Base-by-base conservation (phyloP, 805 yeast genomes). In the Barnettozyma sucrosica region DNA sequence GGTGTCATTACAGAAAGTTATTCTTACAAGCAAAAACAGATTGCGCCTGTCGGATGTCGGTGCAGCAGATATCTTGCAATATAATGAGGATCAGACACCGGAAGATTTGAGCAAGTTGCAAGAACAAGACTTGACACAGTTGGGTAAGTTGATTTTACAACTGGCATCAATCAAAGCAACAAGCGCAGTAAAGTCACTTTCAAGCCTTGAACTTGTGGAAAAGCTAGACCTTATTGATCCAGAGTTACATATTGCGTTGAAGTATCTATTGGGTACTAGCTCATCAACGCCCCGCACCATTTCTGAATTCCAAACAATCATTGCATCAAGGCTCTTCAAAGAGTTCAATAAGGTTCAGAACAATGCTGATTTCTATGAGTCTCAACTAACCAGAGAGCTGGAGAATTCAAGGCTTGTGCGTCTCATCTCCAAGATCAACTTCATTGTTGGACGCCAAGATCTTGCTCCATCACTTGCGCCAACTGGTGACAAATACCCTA, bases 361-460 rank as follows among this genome's bases (percentile, higher is more conserved):
- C 38, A 66, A 71, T 45, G 66, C 75, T 5, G 93, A 85, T 56
- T 76, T 66, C 56, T 70, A 76, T 54, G 90, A 85, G 61, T 67
- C 77, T 3, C 78, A 76, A 51, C 66, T 93, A 36, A 64, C 79
- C 14, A 74, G 76, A 46, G 98, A 92, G 64, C 67, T 90, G 23
- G 98, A 93, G 63, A 93, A 93, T 64, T 93, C 86, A 4, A 73
- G 98, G 50, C 67, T 93, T 26, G 89, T 92, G 55, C 74, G 98
- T 50, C 71, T 93, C 37, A 69, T 92, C 60, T 72, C 89, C 49
- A 93, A 93, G 69, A 68, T 93, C 37, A 88, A 86, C 60, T 84
- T 83, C 55, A 79, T 89, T 24, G 71, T 83, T 49, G 90, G 85
- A 52, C 73, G 92, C 51, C 71, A 69, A 36, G 73, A 73, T 23